Evolutionary conservation across 2,329 filamentous ascomycete species (phyloP), one percentile per base, ranked within the genome.

Genomic region (Knoxdaviesia proteae): DNA sequence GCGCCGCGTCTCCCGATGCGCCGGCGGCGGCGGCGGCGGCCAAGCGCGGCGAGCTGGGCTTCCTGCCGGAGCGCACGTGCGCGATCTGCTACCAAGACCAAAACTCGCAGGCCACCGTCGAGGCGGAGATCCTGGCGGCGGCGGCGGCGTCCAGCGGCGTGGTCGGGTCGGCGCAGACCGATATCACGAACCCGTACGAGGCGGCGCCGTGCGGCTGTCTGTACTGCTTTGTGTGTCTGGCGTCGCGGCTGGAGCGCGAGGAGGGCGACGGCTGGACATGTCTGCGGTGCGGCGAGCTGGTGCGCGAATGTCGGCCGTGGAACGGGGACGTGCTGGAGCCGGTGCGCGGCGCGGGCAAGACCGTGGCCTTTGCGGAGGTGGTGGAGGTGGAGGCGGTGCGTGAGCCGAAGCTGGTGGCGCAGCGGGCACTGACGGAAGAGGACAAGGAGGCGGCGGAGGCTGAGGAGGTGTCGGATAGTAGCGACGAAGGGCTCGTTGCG

Each of bases 71-170:
- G 59, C 68, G 88, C 46, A 96, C 88, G 0, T 98, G 90, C 58
- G 87, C 87, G 41, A 94, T 98, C 48, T 98, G 90, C 62, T 96
- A 96, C 58, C 77, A 87, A 52, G 87, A 94, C 51, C 84, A 93
- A 57, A 94, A 92, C 55, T 71, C 81, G 7, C 61, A 62, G 3
- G 68, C 77, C 1, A 71, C 74, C 1, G 75, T 74, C 3, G 86
- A 92, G 60, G 77, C 71, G 39, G 84, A 93, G 50, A 64, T 87
- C 4, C 64, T 94, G 49, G 76, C 80, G 1, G 75, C 80, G 1
- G 73, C 76, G 1, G 71, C 77, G 3, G 69, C 74, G 7, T 75
- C 77, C 5, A 77, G 77, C 46, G 86, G 87, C 9, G 80, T 94
- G 7, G 69, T 92, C 37, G 88, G 87, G 11, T 92, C 82, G 11